A percentile compares a stretch with the other conserved stretches of the same genome.
phyloP scores from a whole-genome alignment of 805 yeast species.

The Candida fluviatilis region DNA sequence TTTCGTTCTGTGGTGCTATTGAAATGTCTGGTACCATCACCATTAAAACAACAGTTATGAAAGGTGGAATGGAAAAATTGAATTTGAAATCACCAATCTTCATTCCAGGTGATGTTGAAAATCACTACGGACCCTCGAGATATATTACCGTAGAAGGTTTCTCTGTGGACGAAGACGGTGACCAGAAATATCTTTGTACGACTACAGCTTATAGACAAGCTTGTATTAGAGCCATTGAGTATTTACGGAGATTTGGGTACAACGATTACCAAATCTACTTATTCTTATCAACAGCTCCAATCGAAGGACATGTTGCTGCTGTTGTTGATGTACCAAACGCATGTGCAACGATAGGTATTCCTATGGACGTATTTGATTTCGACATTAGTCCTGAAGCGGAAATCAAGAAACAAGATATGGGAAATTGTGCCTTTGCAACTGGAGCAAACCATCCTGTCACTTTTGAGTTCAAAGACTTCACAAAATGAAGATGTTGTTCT shows the following conservation, averaged over 20 bases:
- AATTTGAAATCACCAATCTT: constrained; percentile 44
- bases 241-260: constrained; percentile 46
- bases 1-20: constrained; percentile 52
- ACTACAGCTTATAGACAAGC: constrained; percentile 51
- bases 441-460: constrained; percentile 12
- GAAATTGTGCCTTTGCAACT: constrained; percentile 35
- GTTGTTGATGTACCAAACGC: constrained; percentile 52
- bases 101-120: constrained; percentile 46
- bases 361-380: constrained; percentile 50
- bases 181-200: constrained; percentile 42
- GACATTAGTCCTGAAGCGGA: constrained; percentile 40
- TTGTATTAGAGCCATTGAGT: constrained; percentile 46
- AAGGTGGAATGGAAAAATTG: constrained; percentile 38
- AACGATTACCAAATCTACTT: constrained; percentile 48
- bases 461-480: constrained; percentile 10
- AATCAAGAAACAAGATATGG: constrained; percentile 21
- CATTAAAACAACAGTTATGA: constrained; percentile 36
- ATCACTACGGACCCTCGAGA: constrained; percentile 45
- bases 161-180: constrained; percentile 47
- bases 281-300: constrained; percentile 44
- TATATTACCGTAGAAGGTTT: constrained; percentile 51
- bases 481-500: not conserved
- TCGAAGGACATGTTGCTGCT: constrained; percentile 50
- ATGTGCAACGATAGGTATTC: constrained; percentile 48
- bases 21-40: constrained; percentile 50